Evolutionary conservation across 2,329 filamentous ascomycete species (phyloP).

Genomic region (Scolecobasidium constrictum): DNA sequence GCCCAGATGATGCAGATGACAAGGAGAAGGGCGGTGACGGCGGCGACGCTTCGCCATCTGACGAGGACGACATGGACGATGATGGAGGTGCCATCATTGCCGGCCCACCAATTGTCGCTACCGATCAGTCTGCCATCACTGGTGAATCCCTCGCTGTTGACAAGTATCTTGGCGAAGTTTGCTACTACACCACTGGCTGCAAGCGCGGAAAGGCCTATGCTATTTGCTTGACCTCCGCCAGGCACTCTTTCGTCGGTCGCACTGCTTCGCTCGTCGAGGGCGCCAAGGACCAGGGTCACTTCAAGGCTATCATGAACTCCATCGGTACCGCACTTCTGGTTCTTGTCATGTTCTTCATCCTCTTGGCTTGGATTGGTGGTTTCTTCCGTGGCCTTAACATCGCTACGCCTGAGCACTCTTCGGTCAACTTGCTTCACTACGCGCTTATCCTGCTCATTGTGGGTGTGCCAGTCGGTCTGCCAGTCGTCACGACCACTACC

Average conservation of each 20-base stretch:
- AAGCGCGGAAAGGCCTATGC: constrained; percentile 70
- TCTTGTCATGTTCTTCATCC: constrained; percentile 67
- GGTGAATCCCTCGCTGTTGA: constrained; percentile 71
- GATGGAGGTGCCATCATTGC: constrained; percentile 33
- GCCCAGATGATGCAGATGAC: constrained; percentile 46
- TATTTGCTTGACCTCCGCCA: constrained; percentile 56
- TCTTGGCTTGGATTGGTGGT: constrained; percentile 65
- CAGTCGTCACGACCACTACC: constrained; percentile 68
- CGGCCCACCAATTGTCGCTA: constrained; percentile 57
- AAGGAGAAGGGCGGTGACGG: constrained; percentile 28
- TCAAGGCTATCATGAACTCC: constrained; percentile 77
- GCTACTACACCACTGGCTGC: constrained; percentile 73
- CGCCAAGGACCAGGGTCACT: constrained; percentile 65
- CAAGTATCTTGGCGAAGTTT: constrained; percentile 65
- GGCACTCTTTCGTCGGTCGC: constrained; percentile 65
- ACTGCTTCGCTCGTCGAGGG: constrained; percentile 65
- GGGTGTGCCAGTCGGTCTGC: constrained; percentile 70
- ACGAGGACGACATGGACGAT: constrained; percentile 37
- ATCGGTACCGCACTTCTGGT: constrained; percentile 66
- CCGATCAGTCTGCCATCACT: constrained; percentile 71
- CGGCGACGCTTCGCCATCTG: constrained; percentile 41
- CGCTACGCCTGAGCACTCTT: constrained; percentile 44
- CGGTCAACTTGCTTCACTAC: constrained; percentile 57
- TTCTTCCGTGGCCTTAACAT: constrained; percentile 64
- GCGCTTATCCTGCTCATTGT: constrained; percentile 63